Percentiles rank a stretch among this genome's conserved stretches.
phyloP scores from a whole-genome alignment of 2,329 filamentous ascomycete genomes.

The Colletotrichum coccodes region DNA sequence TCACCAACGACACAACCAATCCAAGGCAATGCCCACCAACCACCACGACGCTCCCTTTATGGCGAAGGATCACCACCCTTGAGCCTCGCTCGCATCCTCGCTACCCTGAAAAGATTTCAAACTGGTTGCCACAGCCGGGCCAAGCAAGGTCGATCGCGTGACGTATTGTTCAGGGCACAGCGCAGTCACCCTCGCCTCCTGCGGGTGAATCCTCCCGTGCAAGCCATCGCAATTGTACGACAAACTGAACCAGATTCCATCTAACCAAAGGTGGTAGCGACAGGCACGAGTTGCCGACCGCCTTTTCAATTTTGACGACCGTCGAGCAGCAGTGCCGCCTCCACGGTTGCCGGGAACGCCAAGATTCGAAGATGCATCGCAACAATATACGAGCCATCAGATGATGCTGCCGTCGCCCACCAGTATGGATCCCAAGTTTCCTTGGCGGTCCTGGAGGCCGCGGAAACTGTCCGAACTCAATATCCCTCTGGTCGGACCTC shows the following conservation, averaged over 20 bases:
- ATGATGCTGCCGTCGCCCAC: neutral
- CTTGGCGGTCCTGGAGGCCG: neutral
- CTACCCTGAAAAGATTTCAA: neutral
- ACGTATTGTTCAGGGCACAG: neutral
- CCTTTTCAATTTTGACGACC: neutral
- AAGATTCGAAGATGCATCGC: neutral
- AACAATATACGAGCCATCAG: neutral
- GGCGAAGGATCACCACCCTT: constrained; percentile 7
- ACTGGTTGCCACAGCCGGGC: too few species aligned
- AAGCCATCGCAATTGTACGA: neutral
- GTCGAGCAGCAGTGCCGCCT: neutral
- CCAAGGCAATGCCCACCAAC: neutral
- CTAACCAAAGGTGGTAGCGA: neutral
- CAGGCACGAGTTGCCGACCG: neutral
- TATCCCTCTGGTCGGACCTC: neutral
- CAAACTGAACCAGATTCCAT: neutral
- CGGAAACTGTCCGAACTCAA: neutral
- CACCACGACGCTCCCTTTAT: neutral
- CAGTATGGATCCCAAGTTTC: neutral
- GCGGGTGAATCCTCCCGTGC: constrained; percentile 5
- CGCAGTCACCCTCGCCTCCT: neutral
- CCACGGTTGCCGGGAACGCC: neutral
- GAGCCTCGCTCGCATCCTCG: neutral
- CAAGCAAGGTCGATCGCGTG: constrained; percentile 1
- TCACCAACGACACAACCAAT: neutral